Evolutionary conservation across 768 basidiomycete genomes (phyloP).

Genomic region (Clitopilus hobsonii): DNA sequence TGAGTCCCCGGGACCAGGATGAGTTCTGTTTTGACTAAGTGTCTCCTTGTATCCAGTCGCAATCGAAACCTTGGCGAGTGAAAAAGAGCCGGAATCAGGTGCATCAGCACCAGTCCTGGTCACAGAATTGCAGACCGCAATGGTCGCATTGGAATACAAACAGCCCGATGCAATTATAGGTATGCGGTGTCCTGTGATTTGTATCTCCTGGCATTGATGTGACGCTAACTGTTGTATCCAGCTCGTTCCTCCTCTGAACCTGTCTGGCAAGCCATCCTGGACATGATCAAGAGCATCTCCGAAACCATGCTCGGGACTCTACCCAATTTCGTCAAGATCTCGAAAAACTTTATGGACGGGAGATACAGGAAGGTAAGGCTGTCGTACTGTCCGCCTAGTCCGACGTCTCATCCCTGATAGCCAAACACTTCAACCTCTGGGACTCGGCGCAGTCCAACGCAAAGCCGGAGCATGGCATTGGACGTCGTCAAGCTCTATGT

Average conservation of each 20-base stretch:
- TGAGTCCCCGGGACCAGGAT: slow-evolving; percentile 19
- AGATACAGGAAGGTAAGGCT: slow-evolving; percentile 77
- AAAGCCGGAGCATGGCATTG: slow-evolving; percentile 78
- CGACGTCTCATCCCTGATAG: slow-evolving; percentile 9
- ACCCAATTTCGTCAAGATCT: slow-evolving; percentile 93
- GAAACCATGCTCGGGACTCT: slow-evolving; percentile 81
- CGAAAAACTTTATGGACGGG: slow-evolving; percentile 87
- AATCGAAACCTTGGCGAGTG: slow-evolving; percentile 35
- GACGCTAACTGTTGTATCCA: slow-evolving; percentile 50
- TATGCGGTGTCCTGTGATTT: slow-evolving; percentile 22
- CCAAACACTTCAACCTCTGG: slow-evolving; percentile 28
- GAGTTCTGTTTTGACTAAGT: slow-evolving; percentile 6
- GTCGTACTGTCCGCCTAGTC: not conserved
- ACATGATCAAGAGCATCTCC: slow-evolving; percentile 82
- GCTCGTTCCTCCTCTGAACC: slow-evolving; percentile 71
- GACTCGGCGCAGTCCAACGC: slow-evolving; percentile 72
- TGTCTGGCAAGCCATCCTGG: slow-evolving; percentile 75
- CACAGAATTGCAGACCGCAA: slow-evolving; percentile 54
- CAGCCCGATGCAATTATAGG: slow-evolving; percentile 59
- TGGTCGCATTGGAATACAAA: slow-evolving; percentile 58
- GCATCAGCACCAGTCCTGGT: slow-evolving; percentile 40
- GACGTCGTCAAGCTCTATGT: slow-evolving; percentile 81
- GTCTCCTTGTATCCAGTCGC: slow-evolving; percentile 30
- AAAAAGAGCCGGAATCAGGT: slow-evolving; percentile 25
- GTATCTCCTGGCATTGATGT: not conserved